These are phyloP conservation scores for Pseudoscleropodium purum DNA, from an alignment of 225 moss, liverwort and hornwort genomes.

Conservation along the genomic window DNA sequence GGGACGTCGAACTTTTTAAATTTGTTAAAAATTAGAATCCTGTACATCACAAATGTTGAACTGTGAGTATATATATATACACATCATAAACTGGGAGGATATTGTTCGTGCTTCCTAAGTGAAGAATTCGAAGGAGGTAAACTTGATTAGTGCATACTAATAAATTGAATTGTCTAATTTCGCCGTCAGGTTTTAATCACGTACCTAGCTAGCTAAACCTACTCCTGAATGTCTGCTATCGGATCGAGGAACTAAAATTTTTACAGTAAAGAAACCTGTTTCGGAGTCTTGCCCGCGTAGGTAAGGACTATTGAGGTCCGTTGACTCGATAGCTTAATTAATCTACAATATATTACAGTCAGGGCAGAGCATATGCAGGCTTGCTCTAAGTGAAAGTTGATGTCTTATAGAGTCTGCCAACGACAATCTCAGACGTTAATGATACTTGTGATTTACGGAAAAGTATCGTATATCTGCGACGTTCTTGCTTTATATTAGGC, in stretches of 20 bases:
- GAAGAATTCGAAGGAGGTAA: no score
- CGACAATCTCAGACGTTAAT: background rate
- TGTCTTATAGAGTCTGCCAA: background rate
- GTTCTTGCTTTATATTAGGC: background rate
- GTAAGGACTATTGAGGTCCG: background rate
- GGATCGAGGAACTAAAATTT: background rate
- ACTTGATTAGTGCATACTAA: background rate
- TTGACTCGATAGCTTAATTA: background rate
- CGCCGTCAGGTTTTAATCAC: background rate
- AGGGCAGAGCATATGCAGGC: background rate
- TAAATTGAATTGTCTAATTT: no score
- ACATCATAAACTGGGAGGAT: background rate
- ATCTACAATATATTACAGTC: background rate
- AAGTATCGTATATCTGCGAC: background rate
- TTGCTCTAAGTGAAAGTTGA: background rate
- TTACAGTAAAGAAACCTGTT: background rate
- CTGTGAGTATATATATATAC: background rate
- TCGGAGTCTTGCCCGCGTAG: no score
- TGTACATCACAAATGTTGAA: background rate
- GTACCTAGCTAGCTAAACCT: background rate
- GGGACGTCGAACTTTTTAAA: background rate
- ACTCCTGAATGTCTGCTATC: background rate
- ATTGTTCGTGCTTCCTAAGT: background rate
- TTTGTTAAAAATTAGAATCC: background rate
- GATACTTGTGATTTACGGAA: background rate